Evolutionary conservation across 495 filamentous ascomycete genomes (phyloP), one percentile per base, ranked within the genome.

Genomic region (Penicillium parvum): DNA sequence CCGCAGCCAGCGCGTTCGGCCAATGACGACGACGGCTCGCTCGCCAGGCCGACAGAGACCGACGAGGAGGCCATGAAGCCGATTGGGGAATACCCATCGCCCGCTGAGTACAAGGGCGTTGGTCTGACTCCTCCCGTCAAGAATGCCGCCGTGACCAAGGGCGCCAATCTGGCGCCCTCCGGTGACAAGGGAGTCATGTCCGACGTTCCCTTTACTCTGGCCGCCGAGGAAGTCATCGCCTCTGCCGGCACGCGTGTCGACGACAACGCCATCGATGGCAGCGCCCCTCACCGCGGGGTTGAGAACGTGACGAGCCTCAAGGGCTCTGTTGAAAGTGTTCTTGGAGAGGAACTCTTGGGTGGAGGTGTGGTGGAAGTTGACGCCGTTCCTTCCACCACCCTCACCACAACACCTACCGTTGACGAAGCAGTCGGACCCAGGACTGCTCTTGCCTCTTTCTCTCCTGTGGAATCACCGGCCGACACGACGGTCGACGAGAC

Each of bases 61-160:
- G n/a, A n/a, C n/a, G n/a, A n/a, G n/a, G n/a, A n/a, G 12, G 55
- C 44, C 41, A 60, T 60, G 57, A 53, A 40, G 47, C 57, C 57
- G 44, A 51, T 60, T 16, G 57, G 57, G 18, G 32, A 57, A 34
- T 60, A 57, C 32, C 57, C 57, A 23, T 54, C 57, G 23, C 18
- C 11, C 11, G 50, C 47, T 17, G 57, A 60, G 32, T 60, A 60
- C 35, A 50, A 50, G 23, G 45, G 39, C 32, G 57, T 40, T 11
- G 53, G 50, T 14, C 40, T 60, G 4, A 43, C 22, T 17, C 57
- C 53, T 22, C 56, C 42, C 0, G 16, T 35, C 11, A 34, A 51
- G 21, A 12, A 40, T 29, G 21, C n/a, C n/a, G n/a, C n/a, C n/a
- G n/a, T 32, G 5, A 20, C 15, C 11, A 44, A 45, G 17, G 37